Conservation (phyloP, 345 rosid genomes). For the Eucalyptus rudis region DNA sequence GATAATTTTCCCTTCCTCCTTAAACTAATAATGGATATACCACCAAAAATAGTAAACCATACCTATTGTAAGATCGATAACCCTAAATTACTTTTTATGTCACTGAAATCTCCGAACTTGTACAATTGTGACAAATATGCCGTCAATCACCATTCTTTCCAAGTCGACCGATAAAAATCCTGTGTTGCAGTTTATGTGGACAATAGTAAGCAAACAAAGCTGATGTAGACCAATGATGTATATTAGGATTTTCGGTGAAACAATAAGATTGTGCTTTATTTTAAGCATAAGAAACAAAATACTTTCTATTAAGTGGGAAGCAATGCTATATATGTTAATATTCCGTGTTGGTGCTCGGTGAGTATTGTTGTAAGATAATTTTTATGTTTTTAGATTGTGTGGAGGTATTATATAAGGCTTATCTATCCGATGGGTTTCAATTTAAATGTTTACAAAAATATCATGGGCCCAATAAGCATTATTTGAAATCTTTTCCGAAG, state of each 20-base stretch:
- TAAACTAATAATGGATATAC: neutral
- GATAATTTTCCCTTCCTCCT: neutral
- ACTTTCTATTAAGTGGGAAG: neutral
- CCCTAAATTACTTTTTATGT: neutral
- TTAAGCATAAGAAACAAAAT: neutral
- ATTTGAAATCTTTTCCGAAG: neutral
- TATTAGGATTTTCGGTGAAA: neutral
- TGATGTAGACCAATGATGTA: neutral
- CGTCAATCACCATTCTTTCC: neutral
- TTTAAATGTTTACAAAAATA: neutral
- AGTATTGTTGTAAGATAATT: neutral
- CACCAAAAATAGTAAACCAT: neutral
- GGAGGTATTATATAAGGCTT: neutral
- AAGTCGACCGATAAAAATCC: neutral
- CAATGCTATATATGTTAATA: neutral
- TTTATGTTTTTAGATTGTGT: neutral
- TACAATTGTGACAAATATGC: neutral
- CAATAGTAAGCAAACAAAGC: neutral
- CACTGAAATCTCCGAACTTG: accelerated
- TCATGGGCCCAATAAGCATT: neutral
- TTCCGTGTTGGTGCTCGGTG: neutral
- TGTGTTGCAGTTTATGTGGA: neutral
- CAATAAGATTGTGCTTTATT: neutral
- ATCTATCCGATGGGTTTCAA: neutral
- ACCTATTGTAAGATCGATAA: neutral